Evolutionary conservation across 176 grass and related monocot species (phyloP).

Genomic region (Oryza nivara): DNA sequence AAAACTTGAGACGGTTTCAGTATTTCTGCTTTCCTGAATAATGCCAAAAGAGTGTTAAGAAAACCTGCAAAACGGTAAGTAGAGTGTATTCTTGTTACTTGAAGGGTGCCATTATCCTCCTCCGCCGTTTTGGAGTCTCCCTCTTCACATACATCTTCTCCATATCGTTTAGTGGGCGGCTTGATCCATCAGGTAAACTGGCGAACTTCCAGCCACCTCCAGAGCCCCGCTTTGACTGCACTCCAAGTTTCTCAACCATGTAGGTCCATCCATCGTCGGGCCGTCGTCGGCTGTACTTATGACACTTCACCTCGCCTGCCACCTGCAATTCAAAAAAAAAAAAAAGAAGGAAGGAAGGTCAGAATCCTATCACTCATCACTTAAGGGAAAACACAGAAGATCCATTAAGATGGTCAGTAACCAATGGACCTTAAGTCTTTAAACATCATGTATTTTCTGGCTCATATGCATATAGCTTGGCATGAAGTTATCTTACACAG

Average conservation of each 20-base stretch:
- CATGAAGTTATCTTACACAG: slow-evolving; percentile 3
- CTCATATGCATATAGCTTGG: background rate
- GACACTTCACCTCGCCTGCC: slow-evolving; percentile 83
- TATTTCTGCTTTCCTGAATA: slow-evolving; percentile 25
- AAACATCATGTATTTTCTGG: background rate
- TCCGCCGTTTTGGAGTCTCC: slow-evolving; percentile 76
- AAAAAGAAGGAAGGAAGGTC: background rate
- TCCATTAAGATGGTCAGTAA: background rate
- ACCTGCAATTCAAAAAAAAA: slow-evolving; percentile 56
- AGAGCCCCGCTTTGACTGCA: slow-evolving; percentile 59
- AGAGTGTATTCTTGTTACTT: slow-evolving; percentile 39
- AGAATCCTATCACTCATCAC: background rate
- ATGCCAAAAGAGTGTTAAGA: slow-evolving; percentile 30
- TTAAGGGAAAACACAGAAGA: background rate
- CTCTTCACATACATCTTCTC: slow-evolving; percentile 98
- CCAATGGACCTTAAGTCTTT: background rate
- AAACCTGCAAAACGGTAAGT: slow-evolving; percentile 18
- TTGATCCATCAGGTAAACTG: slow-evolving; percentile 87
- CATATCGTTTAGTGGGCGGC: slow-evolving; percentile 70
- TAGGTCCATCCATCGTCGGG: slow-evolving; percentile 81
- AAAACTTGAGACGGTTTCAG: slow-evolving; percentile 9
- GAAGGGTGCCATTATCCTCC: slow-evolving; percentile 87
- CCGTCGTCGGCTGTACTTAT: slow-evolving; percentile 89
- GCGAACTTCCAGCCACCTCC: slow-evolving; percentile 88
- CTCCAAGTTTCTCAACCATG: slow-evolving; percentile 87